Conservation (phyloP, 1,284 basidiomycete species). For the Trametes versicolor region DNA sequence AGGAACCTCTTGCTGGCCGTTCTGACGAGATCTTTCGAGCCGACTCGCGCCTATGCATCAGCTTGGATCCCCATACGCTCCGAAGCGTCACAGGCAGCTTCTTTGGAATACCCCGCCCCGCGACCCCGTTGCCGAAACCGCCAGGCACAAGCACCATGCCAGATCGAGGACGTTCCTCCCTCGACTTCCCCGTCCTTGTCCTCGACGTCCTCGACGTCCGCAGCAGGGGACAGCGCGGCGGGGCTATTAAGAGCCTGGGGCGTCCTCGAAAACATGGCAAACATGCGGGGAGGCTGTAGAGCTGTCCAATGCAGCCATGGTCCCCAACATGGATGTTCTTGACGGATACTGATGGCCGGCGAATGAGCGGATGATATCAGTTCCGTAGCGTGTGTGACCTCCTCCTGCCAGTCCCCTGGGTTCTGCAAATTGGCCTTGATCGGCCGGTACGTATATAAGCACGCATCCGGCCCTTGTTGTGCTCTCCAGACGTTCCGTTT, state of each 20-base stretch:
- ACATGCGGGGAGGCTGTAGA: conserved; percentile 13
- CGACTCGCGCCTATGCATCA: conserved; percentile 13
- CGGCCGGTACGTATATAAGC: conserved; percentile 30
- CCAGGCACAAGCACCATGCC: conserved; percentile 29
- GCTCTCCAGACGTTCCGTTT: conserved; percentile 38
- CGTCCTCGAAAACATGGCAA: conserved; percentile 4
- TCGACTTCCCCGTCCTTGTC: conserved; percentile 14
- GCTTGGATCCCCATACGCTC: conserved; percentile 7
- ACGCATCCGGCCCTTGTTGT: conserved; percentile 22
- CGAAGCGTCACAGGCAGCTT: conserved; percentile 18
- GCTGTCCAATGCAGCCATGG: conserved; percentile 26
- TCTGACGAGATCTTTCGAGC: conserved; percentile 28
- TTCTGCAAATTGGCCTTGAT: conserved; percentile 24
- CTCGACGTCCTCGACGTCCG: conserved; percentile 13
- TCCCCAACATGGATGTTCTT: conserved; percentile 23
- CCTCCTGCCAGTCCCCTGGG: conserved; percentile 11
- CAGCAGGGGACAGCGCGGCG: conserved; percentile 14
- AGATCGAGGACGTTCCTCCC: conserved; percentile 24
- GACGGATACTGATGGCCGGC: conserved; percentile 36
- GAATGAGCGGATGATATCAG: conserved; percentile 33
- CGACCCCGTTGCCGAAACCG: conserved; percentile 18
- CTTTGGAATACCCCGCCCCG: conserved; percentile 23
- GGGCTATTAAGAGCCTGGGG: neutral
- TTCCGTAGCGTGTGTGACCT: conserved; percentile 27
- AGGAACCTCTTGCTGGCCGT: neutral